A percentile compares a stretch with the other conserved stretches of the same genome.
These are phyloP conservation scores for Panellus pusillus DNA, from an alignment of 768 basidiomycete species.

Conservation along the genomic window DNA sequence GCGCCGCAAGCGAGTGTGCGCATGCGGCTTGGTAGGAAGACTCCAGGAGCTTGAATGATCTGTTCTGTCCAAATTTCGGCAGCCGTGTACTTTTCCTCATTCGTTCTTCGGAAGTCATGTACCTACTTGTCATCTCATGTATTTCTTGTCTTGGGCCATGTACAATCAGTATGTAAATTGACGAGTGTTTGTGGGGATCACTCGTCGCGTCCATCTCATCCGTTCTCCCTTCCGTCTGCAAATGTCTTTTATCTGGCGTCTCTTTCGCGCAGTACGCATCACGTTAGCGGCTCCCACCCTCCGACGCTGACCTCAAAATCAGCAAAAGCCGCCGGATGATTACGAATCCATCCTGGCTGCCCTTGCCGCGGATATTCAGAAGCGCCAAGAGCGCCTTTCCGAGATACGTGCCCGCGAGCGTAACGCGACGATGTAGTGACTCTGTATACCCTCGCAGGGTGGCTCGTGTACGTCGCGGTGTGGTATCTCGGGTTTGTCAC, in stretches of 20 bases:
- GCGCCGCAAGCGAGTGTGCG: slow-evolving; percentile 3
- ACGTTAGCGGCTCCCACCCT: background rate
- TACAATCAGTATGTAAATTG: too few species aligned
- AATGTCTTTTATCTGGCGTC: slow-evolving; percentile 13
- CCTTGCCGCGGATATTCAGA: slow-evolving; percentile 68
- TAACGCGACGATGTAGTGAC: slow-evolving; percentile 73
- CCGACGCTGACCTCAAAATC: background rate
- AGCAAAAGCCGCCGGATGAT: slow-evolving; percentile 48
- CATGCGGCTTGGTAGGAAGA: background rate
- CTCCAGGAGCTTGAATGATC: background rate
- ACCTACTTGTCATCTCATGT: too few species aligned
- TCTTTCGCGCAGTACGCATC: slow-evolving; percentile 11
- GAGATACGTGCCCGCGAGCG: slow-evolving; percentile 87
- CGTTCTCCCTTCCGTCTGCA: too few species aligned
- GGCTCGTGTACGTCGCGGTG: slow-evolving; percentile 69
- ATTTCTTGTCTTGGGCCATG: too few species aligned
- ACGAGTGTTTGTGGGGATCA: too few species aligned
- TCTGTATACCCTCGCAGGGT: slow-evolving; percentile 70
- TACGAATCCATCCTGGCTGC: slow-evolving; percentile 72
- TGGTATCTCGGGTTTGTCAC: slow-evolving; percentile 67
- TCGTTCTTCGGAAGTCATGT: too few species aligned
- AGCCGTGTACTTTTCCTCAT: too few species aligned
- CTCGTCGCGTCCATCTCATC: too few species aligned
- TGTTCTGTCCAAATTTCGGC: too few species aligned
- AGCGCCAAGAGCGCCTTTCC: slow-evolving; percentile 69